Base-by-base conservation (phyloP, 108 stramenopile genomes). In the Fragilaria crotonensis region DNA sequence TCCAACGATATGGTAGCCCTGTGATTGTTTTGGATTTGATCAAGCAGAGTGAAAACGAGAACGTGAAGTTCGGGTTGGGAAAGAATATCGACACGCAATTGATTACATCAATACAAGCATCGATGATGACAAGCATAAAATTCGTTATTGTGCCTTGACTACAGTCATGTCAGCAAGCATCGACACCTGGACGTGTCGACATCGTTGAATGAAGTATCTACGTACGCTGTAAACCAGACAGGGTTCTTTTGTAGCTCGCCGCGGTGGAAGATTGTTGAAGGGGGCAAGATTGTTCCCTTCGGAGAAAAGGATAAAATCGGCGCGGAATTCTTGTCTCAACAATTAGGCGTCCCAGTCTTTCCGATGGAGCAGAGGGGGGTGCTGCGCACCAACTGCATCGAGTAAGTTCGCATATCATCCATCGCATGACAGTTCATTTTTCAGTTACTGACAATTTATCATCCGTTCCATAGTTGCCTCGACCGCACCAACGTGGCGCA, bases 401-500 rank as follows among this genome's bases (percentile, higher is more conserved):
- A 99, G 83, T 84, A 63, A 78, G 83, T 93, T 51, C 21, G 11
- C 49, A 7, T 50, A 25, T 25, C 49, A 19, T 7, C 49, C 11
- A 51, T 52, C 33, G 11, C 32, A 27, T 32, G 19, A 53, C 2
- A n/a, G 54, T 49, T 4, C 4, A 14, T 31, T 29, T 54, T 59
- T 17, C 20, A 5, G 7, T 22, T 47, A 29, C 29, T 14, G 14
- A n/a, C n/a, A n/a, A n/a, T n/a, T n/a, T n/a, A n/a, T n/a, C n/a
- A n/a, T n/a, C n/a, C n/a, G n/a, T n/a, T n/a, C n/a, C 27, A 25
- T 30, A 84, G 83, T 54, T 91, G 90, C 48, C 75, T 96, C n/a
- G 97, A 98, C 68, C 78, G 98, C 48, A 99, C 98, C 18, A 99
- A 98, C 72, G 96, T 97, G 30, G 98, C 95, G 5, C 97, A 98